Evolutionary conservation across 345 rosid species (phyloP).

Genomic region (Psidium friedrichsthalianum): DNA sequence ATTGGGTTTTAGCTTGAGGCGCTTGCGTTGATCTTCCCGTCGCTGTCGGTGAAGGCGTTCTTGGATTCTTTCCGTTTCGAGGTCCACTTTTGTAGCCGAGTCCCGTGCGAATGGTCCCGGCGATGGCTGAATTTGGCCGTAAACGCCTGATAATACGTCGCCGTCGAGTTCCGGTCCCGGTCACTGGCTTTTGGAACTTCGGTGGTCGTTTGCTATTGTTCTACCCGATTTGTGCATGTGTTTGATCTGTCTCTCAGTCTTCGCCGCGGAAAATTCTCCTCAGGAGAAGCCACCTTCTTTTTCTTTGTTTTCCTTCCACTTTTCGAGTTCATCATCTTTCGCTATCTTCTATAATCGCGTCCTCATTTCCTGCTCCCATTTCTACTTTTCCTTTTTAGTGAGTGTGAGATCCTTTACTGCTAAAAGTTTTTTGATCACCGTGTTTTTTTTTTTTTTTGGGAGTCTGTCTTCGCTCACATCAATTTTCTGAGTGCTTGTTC

Average conservation of each 20-base stretch:
- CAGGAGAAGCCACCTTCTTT: not conserved
- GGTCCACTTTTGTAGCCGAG: not conserved
- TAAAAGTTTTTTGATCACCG: not conserved
- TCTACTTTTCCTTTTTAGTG: not conserved
- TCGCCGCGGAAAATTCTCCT: not conserved
- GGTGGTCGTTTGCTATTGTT: not conserved
- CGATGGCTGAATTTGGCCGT: not conserved
- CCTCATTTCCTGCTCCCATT: not conserved
- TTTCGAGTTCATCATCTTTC: not conserved
- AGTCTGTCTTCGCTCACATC: not conserved
- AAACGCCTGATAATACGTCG: not conserved
- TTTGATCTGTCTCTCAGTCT: not conserved
- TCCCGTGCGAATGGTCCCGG: not conserved
- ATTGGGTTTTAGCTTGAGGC: not conserved
- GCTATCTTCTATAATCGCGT: not conserved
- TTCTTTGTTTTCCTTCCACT: not conserved
- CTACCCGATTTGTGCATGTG: not conserved
- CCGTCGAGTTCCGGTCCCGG: not conserved
- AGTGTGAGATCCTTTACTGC: not conserved
- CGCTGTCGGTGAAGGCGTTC: not conserved
- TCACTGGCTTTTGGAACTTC: not conserved
- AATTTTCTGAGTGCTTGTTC: not conserved
- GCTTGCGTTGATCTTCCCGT: not conserved
- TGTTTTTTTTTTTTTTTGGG: not conserved
- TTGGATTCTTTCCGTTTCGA: not conserved